Evolutionary conservation across 2,329 filamentous ascomycete genomes (phyloP), one percentile per base, ranked within the genome.

Genomic region (Cordyceps tenuipes): DNA sequence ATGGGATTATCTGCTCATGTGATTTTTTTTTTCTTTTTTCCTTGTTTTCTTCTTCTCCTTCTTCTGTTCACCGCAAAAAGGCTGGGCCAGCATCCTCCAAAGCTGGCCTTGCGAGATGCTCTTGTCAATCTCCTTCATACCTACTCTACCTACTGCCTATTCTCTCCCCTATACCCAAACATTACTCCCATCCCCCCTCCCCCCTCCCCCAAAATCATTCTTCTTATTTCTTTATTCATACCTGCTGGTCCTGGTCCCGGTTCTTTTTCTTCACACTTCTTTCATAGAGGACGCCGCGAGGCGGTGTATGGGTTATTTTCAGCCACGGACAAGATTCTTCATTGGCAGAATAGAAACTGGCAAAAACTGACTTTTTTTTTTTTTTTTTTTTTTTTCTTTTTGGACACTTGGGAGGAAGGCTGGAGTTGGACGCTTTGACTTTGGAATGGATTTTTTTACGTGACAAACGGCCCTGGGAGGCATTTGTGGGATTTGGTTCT

Each of bases 1-100:
- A 67, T 96, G 91, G 92, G 90, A 96, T 72, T 94, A 91, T 77
- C 81, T 97, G 73, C 83, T 97, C 73, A 92, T 97, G 76, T 96
- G 62, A 59, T 57, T 52, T 39, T 55, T 61, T 63, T 34, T 62
- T 39, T 55, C n/a, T n/a, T n/a, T n/a, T n/a, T n/a, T n/a, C n/a
- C n/a, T n/a, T n/a, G n/a, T n/a, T n/a, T n/a, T n/a, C n/a, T n/a
- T n/a, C n/a, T n/a, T n/a, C n/a, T n/a, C n/a, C n/a, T n/a, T n/a
- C n/a, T n/a, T 61, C 63, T 34, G 61, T 26, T 59, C 9, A 17
- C n/a, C 23, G 26, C 43, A 3, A 23, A 56, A 47, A n/a, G n/a
- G n/a, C n/a, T n/a, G n/a, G 53, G 53, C n/a, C 34, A 36, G 46
- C 34, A 43, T 39, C 39, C 23, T 58, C 60, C 53, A 51, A 57